Conservation (phyloP, 495 filamentous ascomycete species). For the Penicillium arizonense region DNA sequence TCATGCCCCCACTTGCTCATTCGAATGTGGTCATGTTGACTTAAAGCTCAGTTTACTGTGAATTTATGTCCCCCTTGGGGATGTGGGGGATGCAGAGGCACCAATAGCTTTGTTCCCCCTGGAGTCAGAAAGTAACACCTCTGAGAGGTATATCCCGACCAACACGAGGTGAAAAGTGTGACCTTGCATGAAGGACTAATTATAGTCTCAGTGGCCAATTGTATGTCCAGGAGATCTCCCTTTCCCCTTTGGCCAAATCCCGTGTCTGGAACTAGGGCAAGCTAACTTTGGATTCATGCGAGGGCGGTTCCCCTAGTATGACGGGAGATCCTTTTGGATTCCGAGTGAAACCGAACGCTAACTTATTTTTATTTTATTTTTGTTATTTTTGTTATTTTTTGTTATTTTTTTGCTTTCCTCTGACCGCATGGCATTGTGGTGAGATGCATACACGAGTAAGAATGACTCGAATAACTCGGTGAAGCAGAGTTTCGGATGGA, state of each 20-base stretch:
- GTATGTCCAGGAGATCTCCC: neutral
- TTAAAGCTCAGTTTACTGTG: neutral
- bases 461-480: neutral
- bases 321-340: constrained; percentile 11
- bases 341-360: neutral
- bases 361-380: neutral
- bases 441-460: constrained; percentile 14
- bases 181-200: constrained; percentile 17
- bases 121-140: constrained; percentile 6
- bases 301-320: constrained; percentile 13
- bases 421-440: constrained; percentile 16
- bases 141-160: constrained; percentile 2
- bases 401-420: neutral
- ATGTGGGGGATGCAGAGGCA: constrained; percentile 24
- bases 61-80: constrained; percentile 17
- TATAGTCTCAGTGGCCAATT: constrained; percentile 4
- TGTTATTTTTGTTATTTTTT: neutral
- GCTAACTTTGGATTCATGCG: constrained; percentile 16
- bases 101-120: constrained; percentile 23
- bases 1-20: neutral
- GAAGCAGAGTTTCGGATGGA: neutral
- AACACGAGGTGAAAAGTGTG: constrained; percentile 21
- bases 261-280: constrained; percentile 5
- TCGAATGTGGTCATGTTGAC: neutral
- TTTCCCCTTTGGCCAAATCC: neutral